Conservation (phyloP, 495 filamentous ascomycete genomes). For the Tuber aestivum region DNA sequence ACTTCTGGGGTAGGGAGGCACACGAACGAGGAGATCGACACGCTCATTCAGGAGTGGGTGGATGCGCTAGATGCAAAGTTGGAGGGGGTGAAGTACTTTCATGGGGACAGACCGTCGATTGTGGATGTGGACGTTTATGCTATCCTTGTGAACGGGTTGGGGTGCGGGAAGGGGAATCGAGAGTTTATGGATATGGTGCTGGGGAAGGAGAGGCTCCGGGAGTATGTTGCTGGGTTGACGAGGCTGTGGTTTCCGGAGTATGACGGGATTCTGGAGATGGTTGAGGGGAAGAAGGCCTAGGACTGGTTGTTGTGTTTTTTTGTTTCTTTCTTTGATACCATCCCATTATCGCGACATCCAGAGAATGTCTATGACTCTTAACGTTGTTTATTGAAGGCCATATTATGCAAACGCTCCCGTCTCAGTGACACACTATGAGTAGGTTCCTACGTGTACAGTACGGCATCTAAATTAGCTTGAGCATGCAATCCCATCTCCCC, state of each 20-base stretch:
- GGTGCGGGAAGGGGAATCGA: conserved; percentile 13
- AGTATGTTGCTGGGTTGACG: conserved; percentile 12
- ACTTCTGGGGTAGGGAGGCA: conserved; percentile 15
- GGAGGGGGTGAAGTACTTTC: conserved; percentile 21
- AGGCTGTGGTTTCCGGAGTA: conserved; percentile 31
- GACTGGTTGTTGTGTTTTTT: not conserved
- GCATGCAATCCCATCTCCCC: not conserved
- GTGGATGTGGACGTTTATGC: conserved; percentile 19
- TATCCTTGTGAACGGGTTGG: conserved; percentile 11
- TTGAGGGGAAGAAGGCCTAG: conserved; percentile 9
- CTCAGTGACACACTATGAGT: not conserved
- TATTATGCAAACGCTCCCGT: not conserved
- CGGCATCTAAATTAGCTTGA: not conserved
- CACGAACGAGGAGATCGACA: conserved; percentile 9
- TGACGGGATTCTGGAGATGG: conserved; percentile 9
- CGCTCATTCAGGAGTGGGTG: conserved; percentile 15
- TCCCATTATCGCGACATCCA: not conserved
- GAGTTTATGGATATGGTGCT: conserved; percentile 13
- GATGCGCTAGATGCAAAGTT: conserved; percentile 20
- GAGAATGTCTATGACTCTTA: not conserved
- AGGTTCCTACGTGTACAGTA: no score
- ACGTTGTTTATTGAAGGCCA: not conserved
- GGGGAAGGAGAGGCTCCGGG: conserved; percentile 19
- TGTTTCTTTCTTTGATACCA: not conserved
- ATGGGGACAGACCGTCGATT: conserved; percentile 20